Evolutionary conservation across 306 rosid species (phyloP).

Genomic region (Casuarina equisetifolia): DNA sequence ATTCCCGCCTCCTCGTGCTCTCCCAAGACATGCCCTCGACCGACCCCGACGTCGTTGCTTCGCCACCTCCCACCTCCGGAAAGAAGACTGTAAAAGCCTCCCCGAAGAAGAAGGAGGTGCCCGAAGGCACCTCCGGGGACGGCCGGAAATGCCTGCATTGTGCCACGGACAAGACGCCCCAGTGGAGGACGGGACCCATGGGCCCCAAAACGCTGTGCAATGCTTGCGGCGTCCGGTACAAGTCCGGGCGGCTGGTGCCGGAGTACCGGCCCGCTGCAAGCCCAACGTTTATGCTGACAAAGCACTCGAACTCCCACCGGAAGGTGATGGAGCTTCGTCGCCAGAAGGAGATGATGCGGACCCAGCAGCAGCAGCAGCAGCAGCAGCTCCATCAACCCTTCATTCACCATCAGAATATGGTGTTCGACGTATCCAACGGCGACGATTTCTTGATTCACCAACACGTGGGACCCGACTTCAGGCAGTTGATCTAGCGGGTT

Average conservation of each 20-base stretch:
- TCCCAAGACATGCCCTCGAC: conserved; percentile 44
- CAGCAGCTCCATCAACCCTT: conserved; percentile 32
- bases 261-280: conserved; percentile 94
- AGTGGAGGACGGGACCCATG: conserved; percentile 89
- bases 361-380: conserved; percentile 35
- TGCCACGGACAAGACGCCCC: conserved; percentile 88
- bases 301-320: conserved; percentile 93
- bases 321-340: conserved; percentile 90
- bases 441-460: conserved; percentile 85
- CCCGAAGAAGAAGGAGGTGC: conserved; percentile 51
- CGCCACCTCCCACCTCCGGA: conserved; percentile 1
- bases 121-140: conserved; percentile 30
- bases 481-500: conserved; percentile 54
- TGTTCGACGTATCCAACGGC: conserved; percentile 63
- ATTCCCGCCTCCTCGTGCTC: conserved; percentile 61
- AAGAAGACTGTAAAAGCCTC: conserved; percentile 38
- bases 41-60: conserved; percentile 26
- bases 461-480: conserved; percentile 58
- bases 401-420: conserved; percentile 47
- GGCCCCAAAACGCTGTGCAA: conserved; percentile 87
- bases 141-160: conserved; percentile 85
- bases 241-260: conserved; percentile 81
- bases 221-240: conserved; percentile 85
- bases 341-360: conserved; percentile 64
- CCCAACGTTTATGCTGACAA: conserved; percentile 85